Conservation (phyloP, 257 asterid genomes). For the Rubia yunnanensis region DNA sequence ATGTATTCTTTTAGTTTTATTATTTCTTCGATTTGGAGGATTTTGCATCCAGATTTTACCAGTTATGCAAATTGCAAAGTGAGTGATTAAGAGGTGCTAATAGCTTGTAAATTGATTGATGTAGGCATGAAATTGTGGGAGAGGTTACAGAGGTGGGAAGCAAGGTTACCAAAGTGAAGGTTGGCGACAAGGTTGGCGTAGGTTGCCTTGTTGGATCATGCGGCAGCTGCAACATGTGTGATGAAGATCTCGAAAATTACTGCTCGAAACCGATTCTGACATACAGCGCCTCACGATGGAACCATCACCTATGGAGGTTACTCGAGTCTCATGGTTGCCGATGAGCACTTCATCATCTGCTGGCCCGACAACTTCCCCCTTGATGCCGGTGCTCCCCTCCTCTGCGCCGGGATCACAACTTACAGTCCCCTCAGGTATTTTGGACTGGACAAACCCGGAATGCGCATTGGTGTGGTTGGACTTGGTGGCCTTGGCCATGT, state of each 20-base stretch:
- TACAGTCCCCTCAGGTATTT: constrained; percentile 31
- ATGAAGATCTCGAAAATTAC: constrained; percentile 18
- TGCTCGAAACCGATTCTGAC: constrained; percentile 3
- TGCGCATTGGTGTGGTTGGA: constrained; percentile 41
- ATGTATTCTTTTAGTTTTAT: neutral
- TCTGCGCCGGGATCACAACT: constrained; percentile 47
- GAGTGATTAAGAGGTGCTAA: neutral
- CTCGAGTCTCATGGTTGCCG: constrained; percentile 32
- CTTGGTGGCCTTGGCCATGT: constrained; percentile 51
- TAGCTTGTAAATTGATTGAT: neutral
- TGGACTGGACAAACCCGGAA: constrained; percentile 43
- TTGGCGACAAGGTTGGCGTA: constrained; percentile 23
- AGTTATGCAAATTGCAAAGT: too few relatives aligned
- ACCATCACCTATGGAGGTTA: constrained; percentile 29
- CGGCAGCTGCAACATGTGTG: constrained; percentile 13
- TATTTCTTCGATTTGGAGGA: too few relatives aligned
- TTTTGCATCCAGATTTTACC: neutral
- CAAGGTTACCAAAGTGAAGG: constrained; percentile 36
- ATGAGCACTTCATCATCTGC: constrained; percentile 34
- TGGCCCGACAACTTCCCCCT: constrained; percentile 45
- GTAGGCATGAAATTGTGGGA: constrained; percentile 24
- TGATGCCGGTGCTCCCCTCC: constrained; percentile 38
- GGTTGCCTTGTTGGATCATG: constrained; percentile 18
- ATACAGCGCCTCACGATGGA: constrained; percentile 8
- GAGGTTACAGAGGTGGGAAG: constrained; percentile 30